Percentiles rank a stretch among this genome's conserved stretches.
Conservation (phyloP, 2,329 filamentous ascomycete genomes). For the Epichloe elymi region DNA sequence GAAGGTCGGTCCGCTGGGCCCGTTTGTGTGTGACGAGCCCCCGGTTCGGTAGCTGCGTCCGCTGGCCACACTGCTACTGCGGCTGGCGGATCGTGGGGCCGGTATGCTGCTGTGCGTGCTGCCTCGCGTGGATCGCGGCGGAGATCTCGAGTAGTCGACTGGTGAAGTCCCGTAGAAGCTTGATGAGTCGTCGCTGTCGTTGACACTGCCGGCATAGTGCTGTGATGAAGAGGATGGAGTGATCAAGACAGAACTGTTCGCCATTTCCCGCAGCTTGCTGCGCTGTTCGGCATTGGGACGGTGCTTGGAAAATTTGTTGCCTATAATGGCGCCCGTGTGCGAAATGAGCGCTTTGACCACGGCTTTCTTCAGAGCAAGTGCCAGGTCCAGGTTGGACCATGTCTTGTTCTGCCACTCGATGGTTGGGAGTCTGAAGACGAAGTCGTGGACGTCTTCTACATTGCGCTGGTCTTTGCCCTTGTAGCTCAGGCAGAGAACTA, state of each 20-base stretch:
- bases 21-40: slow-evolving; percentile 13
- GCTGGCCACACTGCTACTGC: slow-evolving; percentile 40
- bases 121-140: slow-evolving; percentile 38
- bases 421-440: slow-evolving; percentile 88
- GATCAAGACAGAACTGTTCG: slow-evolving; percentile 59
- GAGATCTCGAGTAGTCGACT: slow-evolving; percentile 46
- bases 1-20: slow-evolving; percentile 24
- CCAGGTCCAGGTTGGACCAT: slow-evolving; percentile 94
- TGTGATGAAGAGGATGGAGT: slow-evolving; percentile 22
- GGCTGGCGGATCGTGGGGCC: slow-evolving; percentile 31
- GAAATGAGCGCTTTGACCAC: slow-evolving; percentile 89
- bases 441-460: slow-evolving; percentile 91
- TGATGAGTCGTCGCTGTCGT: slow-evolving; percentile 44
- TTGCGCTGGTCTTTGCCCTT: slow-evolving; percentile 94
- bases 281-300: slow-evolving; percentile 70
- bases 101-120: slow-evolving; percentile 35
- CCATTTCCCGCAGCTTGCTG: slow-evolving; percentile 67
- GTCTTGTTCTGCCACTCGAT: slow-evolving; percentile 98
- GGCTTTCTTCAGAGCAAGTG: slow-evolving; percentile 83
- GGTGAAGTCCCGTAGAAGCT: slow-evolving; percentile 40
- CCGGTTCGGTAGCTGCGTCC: slow-evolving; percentile 28
- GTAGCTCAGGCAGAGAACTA: slow-evolving; percentile 90
- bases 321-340: slow-evolving; percentile 89
- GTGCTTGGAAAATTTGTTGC: slow-evolving; percentile 91
- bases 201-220: slow-evolving; percentile 28